Conservation (phyloP, 129 eudicot species). For the Chrysanthemum lavandulifolium region DNA sequence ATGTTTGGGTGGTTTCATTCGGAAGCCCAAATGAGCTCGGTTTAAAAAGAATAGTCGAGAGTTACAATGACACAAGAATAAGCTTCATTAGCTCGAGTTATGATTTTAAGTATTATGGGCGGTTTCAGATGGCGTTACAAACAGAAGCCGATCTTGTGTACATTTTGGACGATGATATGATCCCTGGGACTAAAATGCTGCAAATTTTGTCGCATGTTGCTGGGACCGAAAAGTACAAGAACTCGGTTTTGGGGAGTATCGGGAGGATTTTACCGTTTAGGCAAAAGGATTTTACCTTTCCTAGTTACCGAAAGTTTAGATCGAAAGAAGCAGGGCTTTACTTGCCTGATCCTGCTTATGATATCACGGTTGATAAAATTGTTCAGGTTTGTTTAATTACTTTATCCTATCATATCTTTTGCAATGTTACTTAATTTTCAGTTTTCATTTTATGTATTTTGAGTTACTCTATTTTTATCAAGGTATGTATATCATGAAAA, state of each 20-base stretch:
- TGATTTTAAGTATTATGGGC: conserved; percentile 91
- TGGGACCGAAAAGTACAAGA: conserved; percentile 88
- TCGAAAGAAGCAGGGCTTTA: conserved; percentile 96
- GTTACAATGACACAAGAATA: conserved; percentile 75
- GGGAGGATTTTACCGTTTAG: conserved; percentile 94
- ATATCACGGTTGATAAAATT: conserved; percentile 70
- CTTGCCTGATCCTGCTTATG: conserved; percentile 98
- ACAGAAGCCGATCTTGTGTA: conserved; percentile 89
- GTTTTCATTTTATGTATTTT: not conserved
- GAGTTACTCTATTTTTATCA: not conserved
- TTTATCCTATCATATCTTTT: conserved; percentile 18
- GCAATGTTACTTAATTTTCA: not conserved
- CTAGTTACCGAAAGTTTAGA: conserved; percentile 87
- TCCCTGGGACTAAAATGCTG: conserved; percentile 87
- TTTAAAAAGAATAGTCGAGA: conserved; percentile 65
- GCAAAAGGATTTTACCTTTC: conserved; percentile 88
- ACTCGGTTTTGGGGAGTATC: conserved; percentile 90
- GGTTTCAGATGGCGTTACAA: conserved; percentile 94
- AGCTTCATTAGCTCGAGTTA: conserved; percentile 83
- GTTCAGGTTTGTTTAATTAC: conserved; percentile 84
- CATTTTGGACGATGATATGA: conserved; percentile 91
- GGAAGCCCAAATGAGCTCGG: conserved; percentile 80
- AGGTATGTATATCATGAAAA: too few relatives aligned
- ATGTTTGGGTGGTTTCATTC: conserved; percentile 90
- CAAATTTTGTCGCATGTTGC: conserved; percentile 84